Conservation (phyloP, 495 filamentous ascomycete species). For the Aspergillus coremiiformis region DNA sequence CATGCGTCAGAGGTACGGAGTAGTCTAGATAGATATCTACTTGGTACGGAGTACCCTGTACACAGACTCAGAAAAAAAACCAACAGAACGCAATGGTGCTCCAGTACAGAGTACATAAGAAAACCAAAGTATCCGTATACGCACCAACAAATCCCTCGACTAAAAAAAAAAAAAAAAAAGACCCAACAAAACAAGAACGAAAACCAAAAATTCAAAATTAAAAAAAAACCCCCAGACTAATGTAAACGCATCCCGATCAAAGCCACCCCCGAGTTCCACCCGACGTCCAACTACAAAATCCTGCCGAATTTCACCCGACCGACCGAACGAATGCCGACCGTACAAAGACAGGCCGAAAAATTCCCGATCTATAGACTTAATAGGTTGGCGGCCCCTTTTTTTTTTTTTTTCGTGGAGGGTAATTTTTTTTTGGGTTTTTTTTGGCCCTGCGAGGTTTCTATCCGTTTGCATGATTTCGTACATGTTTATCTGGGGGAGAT, state of each 20-base stretch:
- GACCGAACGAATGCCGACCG: conserved; percentile 11
- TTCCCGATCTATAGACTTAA: conserved; percentile 6
- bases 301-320: conserved; percentile 9
- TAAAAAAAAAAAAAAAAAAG: background rate
- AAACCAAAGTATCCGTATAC: too few relatives aligned
- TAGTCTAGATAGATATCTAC: too few relatives aligned
- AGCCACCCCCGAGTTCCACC: background rate
- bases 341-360: conserved; percentile 12
- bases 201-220: background rate
- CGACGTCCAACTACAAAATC: background rate
- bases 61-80: too few relatives aligned
- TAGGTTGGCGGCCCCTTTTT: background rate
- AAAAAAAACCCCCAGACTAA: background rate
- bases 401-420: too few relatives aligned
- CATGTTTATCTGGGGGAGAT: too few relatives aligned
- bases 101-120: too few relatives aligned
- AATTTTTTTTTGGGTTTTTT: too few relatives aligned
- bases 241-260: background rate
- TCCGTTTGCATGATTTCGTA: too few relatives aligned
- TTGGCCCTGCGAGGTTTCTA: background rate
- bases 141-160: too few relatives aligned
- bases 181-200: background rate
- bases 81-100: too few relatives aligned
- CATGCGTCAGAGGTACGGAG: too few relatives aligned
- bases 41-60: too few relatives aligned